Evolutionary conservation across 768 basidiomycete genomes (phyloP).

Genomic region (Rhizopogon rudus): DNA sequence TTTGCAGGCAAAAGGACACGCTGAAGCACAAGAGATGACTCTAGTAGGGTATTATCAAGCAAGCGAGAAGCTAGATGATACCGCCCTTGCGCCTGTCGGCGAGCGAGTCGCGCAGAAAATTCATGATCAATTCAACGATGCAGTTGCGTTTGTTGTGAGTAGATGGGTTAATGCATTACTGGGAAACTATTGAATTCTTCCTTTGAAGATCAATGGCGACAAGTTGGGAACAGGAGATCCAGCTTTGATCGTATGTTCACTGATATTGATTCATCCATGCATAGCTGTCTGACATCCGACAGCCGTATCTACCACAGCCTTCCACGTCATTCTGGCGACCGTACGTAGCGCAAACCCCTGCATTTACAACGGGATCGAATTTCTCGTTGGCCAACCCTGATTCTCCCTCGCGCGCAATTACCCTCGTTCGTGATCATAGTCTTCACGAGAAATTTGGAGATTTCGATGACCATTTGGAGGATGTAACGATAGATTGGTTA

Average conservation of each 20-base stretch:
- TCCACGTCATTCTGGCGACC: slow-evolving; percentile 44
- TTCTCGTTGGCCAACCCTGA: slow-evolving; percentile 44
- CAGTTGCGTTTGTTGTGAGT: slow-evolving; percentile 69
- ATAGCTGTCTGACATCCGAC: not conserved
- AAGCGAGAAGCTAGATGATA: slow-evolving; percentile 57
- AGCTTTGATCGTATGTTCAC: slow-evolving; percentile 54
- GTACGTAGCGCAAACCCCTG: slow-evolving; percentile 27
- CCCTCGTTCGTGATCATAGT: slow-evolving; percentile 44
- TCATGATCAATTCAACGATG: slow-evolving; percentile 46
- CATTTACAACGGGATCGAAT: slow-evolving; percentile 41
- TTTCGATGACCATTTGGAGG: slow-evolving; percentile 81
- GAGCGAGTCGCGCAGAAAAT: slow-evolving; percentile 59
- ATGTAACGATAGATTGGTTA: slow-evolving; percentile 52
- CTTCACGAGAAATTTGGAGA: slow-evolving; percentile 62
- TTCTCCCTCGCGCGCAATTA: slow-evolving; percentile 42
- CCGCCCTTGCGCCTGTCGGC: slow-evolving; percentile 57
- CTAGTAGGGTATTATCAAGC: slow-evolving; percentile 79
- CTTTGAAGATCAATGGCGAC: slow-evolving; percentile 53
- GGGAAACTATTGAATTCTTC: slow-evolving; percentile 3
- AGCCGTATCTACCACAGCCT: slow-evolving; percentile 49
- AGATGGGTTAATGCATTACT: not conserved
- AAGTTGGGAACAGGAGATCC: slow-evolving; percentile 45
- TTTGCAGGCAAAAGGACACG: slow-evolving; percentile 53
- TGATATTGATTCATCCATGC: not conserved
- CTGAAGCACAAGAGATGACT: slow-evolving; percentile 44